Percentiles rank a stretch among this genome's conserved stretches.
These are phyloP conservation scores for Pistacia vera DNA, from an alignment of 345 rosid genomes.

Conservation along the genomic window DNA sequence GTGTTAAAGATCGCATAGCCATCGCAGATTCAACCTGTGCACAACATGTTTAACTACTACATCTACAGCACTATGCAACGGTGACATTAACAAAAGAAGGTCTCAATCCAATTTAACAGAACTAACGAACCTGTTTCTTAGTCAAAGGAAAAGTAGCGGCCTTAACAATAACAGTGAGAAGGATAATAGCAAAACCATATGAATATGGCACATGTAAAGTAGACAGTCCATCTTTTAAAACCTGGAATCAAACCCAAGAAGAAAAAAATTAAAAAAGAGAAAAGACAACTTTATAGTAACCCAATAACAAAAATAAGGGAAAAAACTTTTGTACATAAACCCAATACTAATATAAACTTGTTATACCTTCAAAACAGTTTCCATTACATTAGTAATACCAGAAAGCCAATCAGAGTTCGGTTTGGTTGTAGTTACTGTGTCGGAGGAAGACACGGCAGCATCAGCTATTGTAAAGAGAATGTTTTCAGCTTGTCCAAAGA, in stretches of 20 bases:
- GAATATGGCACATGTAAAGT: conserved; percentile 77
- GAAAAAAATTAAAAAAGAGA: not conserved
- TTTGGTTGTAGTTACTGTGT: conserved; percentile 40
- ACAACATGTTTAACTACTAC: conserved; percentile 8
- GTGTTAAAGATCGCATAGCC: conserved; percentile 93
- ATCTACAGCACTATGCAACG: not conserved
- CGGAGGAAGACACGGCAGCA: conserved; percentile 76
- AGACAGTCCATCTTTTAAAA: conserved; percentile 80
- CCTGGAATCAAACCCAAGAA: conserved; percentile 42
- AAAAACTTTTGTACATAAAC: not conserved
- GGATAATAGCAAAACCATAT: conserved; percentile 92
- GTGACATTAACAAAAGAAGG: not conserved
- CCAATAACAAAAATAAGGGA: not conserved
- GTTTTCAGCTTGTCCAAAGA: conserved; percentile 52
- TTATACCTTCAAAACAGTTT: conserved; percentile 74
- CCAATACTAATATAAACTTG: not conserved
- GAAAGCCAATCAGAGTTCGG: conserved; percentile 89
- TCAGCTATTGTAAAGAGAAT: conserved; percentile 77
- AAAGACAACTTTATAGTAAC: not conserved
- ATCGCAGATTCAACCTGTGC: conserved; percentile 89
- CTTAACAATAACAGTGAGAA: conserved; percentile 85
- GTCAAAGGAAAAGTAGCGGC: conserved; percentile 95
- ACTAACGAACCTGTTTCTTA: conserved; percentile 77
- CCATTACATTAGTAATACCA: conserved; percentile 82
- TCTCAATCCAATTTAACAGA: not conserved